phyloP scores from a whole-genome alignment of 2,329 filamentous ascomycete species.

The Alternaria hordeiaustralica region DNA sequence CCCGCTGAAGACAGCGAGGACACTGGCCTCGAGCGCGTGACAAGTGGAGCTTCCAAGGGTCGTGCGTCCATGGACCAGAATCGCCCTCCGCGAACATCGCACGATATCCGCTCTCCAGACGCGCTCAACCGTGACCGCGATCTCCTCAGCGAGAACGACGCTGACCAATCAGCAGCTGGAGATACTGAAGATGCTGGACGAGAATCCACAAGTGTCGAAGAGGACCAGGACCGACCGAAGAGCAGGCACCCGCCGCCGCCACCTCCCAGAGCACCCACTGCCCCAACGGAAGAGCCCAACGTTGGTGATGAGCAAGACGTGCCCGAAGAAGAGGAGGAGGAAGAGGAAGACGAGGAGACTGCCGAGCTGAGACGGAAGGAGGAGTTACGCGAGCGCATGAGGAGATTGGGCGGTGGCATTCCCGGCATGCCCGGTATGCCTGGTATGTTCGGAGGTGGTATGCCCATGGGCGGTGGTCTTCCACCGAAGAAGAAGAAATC shows the following conservation, averaged over 20 bases:
- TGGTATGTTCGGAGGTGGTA: slow-evolving; percentile 79
- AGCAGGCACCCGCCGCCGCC: slow-evolving; percentile 24
- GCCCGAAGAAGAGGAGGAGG: slow-evolving; percentile 65
- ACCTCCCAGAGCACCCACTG: slow-evolving; percentile 43
- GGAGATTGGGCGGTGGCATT: slow-evolving; percentile 98
- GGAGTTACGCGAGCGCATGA: slow-evolving; percentile 93
- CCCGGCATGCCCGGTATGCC: slow-evolving; percentile 88
- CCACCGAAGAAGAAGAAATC: slow-evolving; percentile 60
- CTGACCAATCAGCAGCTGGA: slow-evolving; percentile 68
- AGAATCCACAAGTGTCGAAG: slow-evolving; percentile 73
- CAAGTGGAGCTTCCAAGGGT: slow-evolving; percentile 40
- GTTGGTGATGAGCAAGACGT: slow-evolving; percentile 60
- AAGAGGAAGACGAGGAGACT: slow-evolving; percentile 84
- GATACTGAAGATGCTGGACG: slow-evolving; percentile 68
- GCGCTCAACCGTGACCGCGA: slow-evolving; percentile 56
- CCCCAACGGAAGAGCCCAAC: slow-evolving; percentile 52
- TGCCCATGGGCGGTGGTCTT: slow-evolving; percentile 64
- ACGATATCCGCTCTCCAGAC: slow-evolving; percentile 50
- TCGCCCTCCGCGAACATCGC: slow-evolving; percentile 48
- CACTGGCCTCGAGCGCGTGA: slow-evolving; percentile 45
- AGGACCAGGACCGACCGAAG: slow-evolving; percentile 67
- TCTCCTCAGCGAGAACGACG: slow-evolving; percentile 68
- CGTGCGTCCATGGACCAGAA: slow-evolving; percentile 51
- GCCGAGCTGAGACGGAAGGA: slow-evolving; percentile 84
- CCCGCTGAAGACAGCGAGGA: slow-evolving; percentile 44